phyloP scores from a whole-genome alignment of 345 rosid genomes.

The Lepidium africanum region DNA sequence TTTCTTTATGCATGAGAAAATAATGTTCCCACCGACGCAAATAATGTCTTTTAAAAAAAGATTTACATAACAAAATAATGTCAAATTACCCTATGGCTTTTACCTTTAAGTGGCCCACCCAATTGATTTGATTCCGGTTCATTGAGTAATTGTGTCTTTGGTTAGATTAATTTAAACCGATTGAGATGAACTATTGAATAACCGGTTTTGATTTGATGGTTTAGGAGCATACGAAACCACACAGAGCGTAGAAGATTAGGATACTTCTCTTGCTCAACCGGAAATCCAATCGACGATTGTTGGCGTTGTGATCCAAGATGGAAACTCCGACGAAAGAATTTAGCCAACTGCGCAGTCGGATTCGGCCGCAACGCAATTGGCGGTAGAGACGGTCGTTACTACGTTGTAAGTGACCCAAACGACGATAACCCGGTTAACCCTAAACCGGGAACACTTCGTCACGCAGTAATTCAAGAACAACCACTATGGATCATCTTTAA shows the following conservation, averaged over 20 bases:
- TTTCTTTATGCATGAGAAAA: neutral
- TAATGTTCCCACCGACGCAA: constrained; percentile 21
- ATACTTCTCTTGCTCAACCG: constrained; percentile 52
- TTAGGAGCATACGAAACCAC: constrained; percentile 67
- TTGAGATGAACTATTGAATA: no score
- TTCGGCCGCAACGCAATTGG: constrained; percentile 79
- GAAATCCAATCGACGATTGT: constrained; percentile 81
- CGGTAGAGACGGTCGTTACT: constrained; percentile 67
- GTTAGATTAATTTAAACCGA: neutral
- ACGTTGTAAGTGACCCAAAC: constrained; percentile 50
- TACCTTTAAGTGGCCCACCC: neutral
- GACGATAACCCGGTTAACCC: constrained; percentile 69
- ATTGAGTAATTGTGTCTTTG: neutral
- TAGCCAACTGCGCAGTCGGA: constrained; percentile 65
- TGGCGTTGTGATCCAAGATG: constrained; percentile 77
- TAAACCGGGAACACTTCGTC: constrained; percentile 66
- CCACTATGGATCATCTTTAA: constrained; percentile 83
- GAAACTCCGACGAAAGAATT: constrained; percentile 42
- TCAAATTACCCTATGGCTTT: neutral
- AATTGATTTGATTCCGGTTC: neutral
- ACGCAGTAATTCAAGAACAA: constrained; percentile 66
- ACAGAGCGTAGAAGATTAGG: constrained; percentile 61
- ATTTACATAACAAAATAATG: neutral
- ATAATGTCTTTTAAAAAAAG: neutral
- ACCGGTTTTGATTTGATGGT: neutral